These are phyloP conservation scores for Epicoccum nigrum DNA, from an alignment of 2,329 filamentous ascomycete genomes.

Conservation along the genomic window DNA sequence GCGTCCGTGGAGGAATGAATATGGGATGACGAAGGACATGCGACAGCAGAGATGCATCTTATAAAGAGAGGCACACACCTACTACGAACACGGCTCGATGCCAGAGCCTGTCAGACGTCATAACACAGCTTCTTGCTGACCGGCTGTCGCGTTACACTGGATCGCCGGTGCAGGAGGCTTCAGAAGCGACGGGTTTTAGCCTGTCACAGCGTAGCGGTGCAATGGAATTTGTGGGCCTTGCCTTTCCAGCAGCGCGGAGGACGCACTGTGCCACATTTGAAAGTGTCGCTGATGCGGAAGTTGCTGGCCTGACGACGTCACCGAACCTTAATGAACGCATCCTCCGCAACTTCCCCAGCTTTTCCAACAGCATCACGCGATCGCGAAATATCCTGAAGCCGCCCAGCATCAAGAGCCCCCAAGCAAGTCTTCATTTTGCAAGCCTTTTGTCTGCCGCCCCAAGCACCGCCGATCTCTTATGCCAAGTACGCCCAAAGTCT, in stretches of 20 bases:
- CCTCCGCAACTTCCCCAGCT: not conserved
- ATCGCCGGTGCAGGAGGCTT: conserved; percentile 3
- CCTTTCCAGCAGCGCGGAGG: not conserved
- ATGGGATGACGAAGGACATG: not conserved
- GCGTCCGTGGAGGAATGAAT: not conserved
- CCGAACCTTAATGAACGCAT: not conserved
- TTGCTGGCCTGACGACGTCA: conserved; percentile 1
- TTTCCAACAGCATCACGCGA: not conserved
- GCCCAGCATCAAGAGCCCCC: conserved; percentile 3
- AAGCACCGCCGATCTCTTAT: conserved; percentile 13
- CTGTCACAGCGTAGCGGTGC: conserved; percentile 13
- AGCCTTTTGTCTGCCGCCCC: conserved; percentile 6
- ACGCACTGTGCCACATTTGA: not conserved
- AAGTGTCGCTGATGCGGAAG: not conserved
- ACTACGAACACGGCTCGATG: not conserved
- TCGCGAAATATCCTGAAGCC: not conserved
- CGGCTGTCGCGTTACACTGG: conserved; percentile 9
- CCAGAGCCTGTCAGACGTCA: conserved; percentile 11
- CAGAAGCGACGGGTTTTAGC: conserved; percentile 4
- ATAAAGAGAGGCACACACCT: conserved; percentile 3
- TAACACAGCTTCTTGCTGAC: conserved; percentile 10
- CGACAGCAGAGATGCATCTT: conserved; percentile 3
- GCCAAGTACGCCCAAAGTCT: conserved; percentile 18
- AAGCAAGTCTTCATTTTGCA: not conserved
- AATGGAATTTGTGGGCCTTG: conserved; percentile 7